phyloP scores from a whole-genome alignment of 495 filamentous ascomycete genomes.

The Wilcoxina mikolae region DNA sequence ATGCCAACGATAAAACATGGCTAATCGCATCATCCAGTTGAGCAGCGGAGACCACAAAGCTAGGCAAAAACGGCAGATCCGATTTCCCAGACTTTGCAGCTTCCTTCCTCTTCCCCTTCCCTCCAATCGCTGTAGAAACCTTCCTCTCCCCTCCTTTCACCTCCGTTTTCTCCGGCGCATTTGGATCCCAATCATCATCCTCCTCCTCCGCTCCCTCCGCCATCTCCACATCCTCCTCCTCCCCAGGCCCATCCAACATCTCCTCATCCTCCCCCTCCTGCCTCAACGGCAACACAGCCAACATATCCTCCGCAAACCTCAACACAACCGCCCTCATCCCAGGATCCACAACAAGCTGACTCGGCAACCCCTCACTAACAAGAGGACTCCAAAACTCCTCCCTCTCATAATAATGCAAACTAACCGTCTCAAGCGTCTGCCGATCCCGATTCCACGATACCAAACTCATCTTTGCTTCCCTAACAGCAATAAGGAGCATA shows the following conservation, averaged over 20 bases:
- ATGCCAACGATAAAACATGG: constrained; percentile 79
- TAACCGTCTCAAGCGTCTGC: constrained; percentile 64
- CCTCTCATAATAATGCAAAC: constrained; percentile 94
- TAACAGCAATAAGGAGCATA: constrained; percentile 57
- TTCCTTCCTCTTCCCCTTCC: constrained; percentile 28
- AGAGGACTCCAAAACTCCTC: constrained; percentile 49
- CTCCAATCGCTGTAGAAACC: constrained; percentile 41
- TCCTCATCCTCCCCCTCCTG: constrained; percentile 73
- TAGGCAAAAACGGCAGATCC: constrained; percentile 22
- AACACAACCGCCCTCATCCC: constrained; percentile 82
- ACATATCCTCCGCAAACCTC: constrained; percentile 74
- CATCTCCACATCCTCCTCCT: constrained; percentile 21
- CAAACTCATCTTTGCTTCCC: constrained; percentile 82
- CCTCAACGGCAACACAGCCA: constrained; percentile 88
- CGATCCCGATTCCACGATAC: constrained; percentile 85
- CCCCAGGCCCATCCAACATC: constrained; percentile 52
- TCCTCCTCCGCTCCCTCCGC: constrained; percentile 15
- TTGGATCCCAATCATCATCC: constrained; percentile 28
- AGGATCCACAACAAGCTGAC: constrained; percentile 74
- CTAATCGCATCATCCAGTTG: constrained; percentile 66
- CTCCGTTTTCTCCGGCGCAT: constrained; percentile 27
- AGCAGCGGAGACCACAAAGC: constrained; percentile 25
- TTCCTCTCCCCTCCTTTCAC: constrained; percentile 37
- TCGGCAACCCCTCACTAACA: constrained; percentile 63
- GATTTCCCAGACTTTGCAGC: constrained; percentile 12